phyloP scores from a whole-genome alignment of 257 asterid species.

The Datura wrightii region DNA sequence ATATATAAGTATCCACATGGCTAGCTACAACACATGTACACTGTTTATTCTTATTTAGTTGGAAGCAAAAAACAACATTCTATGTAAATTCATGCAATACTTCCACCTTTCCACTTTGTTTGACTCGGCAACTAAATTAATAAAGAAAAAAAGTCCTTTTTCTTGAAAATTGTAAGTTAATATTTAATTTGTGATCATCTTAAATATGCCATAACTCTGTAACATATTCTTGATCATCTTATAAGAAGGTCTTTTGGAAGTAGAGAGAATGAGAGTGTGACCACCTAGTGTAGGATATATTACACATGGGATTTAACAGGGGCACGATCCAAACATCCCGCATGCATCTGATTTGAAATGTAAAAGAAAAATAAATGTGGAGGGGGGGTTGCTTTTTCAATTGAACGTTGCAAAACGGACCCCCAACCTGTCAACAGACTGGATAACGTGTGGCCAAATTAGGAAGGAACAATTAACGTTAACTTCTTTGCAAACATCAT shows the following conservation, averaged over 20 bases:
- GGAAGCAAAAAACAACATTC: background rate
- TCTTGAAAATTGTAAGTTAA: too few species aligned
- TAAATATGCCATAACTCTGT: background rate
- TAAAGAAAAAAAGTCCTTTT: background rate
- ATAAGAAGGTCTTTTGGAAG: too few species aligned
- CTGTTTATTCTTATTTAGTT: background rate
- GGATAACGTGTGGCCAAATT: slow-evolving; percentile 32
- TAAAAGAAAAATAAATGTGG: background rate
- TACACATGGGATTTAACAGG: slow-evolving; percentile 5
- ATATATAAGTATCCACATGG: background rate
- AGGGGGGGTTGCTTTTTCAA: background rate
- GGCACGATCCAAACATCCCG: background rate
- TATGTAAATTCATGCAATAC: too few species aligned
- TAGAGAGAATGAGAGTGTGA: background rate
- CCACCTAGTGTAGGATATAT: background rate
- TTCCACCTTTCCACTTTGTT: background rate
- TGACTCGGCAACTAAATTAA: background rate
- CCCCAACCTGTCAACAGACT: slow-evolving; percentile 46
- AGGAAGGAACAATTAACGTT: slow-evolving; percentile 11
- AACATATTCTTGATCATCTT: too few species aligned
- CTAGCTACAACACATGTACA: too few species aligned
- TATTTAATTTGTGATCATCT: too few species aligned
- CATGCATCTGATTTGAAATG: slow-evolving; percentile 8
- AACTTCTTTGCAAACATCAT: slow-evolving; percentile 26
- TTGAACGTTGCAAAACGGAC: slow-evolving; percentile 31